Evolutionary conservation across 202 grass and related monocot species (phyloP).

Genomic region (Digitaria exilis): DNA sequence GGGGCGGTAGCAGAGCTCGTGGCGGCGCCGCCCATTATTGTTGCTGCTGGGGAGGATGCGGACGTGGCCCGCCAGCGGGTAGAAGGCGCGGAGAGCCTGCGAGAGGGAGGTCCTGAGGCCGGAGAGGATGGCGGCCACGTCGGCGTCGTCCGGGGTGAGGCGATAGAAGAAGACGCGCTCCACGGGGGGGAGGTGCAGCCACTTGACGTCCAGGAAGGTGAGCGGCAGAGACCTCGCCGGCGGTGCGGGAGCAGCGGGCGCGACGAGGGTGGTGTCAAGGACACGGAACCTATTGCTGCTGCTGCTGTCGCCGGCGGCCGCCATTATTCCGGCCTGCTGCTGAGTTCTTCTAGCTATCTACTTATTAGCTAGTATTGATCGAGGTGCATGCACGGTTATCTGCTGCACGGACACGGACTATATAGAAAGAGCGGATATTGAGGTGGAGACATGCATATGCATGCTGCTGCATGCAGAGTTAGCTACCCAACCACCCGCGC

Average conservation of each 20-base stretch:
- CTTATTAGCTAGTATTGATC: too few species aligned
- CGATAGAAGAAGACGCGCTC: constrained; percentile 46
- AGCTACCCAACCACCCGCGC: too few species aligned
- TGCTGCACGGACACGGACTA: too few species aligned
- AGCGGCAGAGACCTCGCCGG: constrained; percentile 24
- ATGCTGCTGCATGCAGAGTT: too few species aligned
- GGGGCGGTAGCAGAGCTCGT: not conserved
- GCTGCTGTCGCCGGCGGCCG: not conserved
- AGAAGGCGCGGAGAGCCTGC: not conserved
- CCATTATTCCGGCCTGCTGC: too few species aligned
- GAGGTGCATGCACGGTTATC: too few species aligned
- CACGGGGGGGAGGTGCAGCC: constrained; percentile 15
- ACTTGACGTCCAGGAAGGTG: constrained; percentile 44
- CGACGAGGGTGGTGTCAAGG: not conserved
- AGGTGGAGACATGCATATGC: too few species aligned
- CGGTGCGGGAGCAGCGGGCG: not conserved
- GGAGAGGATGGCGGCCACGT: not conserved
- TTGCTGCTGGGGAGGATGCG: not conserved
- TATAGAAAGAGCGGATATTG: too few species aligned
- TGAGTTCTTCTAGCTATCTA: too few species aligned
- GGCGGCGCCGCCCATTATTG: not conserved
- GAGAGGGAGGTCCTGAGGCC: not conserved
- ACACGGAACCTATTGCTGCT: not conserved
- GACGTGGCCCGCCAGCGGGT: constrained; percentile 3
- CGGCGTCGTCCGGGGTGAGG: constrained; percentile 15